Evolutionary conservation across 257 asterid genomes (phyloP), one percentile per base, ranked within the genome.

Genomic region (Oldenlandia corymbosa): DNA sequence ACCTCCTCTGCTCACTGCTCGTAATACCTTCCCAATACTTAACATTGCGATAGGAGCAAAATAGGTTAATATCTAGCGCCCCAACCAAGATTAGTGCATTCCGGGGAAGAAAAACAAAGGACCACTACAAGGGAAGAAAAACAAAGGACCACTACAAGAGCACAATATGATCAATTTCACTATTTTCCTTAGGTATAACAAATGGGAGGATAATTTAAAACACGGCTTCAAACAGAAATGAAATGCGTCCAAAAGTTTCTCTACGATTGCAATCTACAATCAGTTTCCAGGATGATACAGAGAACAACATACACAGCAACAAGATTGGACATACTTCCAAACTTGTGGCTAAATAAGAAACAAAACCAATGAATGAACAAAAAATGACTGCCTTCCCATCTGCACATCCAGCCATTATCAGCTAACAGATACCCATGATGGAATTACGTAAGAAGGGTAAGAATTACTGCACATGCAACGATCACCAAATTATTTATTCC

Each of bases 291-390:
- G 39, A 9, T 8, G 51, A 58, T n/a, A 21, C 67, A 58, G 37
- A 9, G 31, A 30, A 49, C 62, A 49, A 45, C 55, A 62, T 61
- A 63, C 55, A 57, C 66, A 51, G 32, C 43, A 16, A 12, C 65
- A 58, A 36, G 32, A 36, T 14, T 20, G 17, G n/a, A n/a, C 65
- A 65, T 45, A 52, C 74, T 68, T 63, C 42, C 68, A 66, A 59
- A 48, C 47, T 32, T 31, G 51, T 52, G 37, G 30, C 37, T 14
- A 45, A 60, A 45, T 45, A 62, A 60, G 42, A 65, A 62, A 48
- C 26, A 62, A 68, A 65, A 34, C 69, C 73, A 76, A 73, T 54
- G 75, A 79, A 76, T 76, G 60, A 73, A 70, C 76, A 70, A 79
- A n/a, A n/a, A n/a, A 75, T 75, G 57, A 41, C 65, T 37, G 70